Conservation (phyloP, 805 yeast genomes). For the Brettanomyces anomalus region DNA sequence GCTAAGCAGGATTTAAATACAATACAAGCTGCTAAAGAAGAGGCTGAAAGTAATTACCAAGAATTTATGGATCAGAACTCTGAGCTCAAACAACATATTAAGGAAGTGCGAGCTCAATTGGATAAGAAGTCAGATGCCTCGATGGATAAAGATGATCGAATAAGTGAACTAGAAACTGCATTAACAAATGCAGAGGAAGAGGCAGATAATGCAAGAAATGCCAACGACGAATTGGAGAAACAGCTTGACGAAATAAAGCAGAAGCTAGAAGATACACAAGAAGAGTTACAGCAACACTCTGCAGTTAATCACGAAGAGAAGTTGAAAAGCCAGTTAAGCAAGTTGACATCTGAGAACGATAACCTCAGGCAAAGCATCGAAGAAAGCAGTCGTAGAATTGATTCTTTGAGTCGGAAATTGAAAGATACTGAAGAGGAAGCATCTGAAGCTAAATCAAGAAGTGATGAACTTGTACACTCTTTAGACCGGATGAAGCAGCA, state of each 20-base stretch:
- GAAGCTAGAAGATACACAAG: not conserved
- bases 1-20: not conserved
- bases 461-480: too few relatives aligned
- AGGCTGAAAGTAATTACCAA: not conserved
- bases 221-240: constrained; percentile 6
- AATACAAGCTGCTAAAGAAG: not conserved
- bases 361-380: too few relatives aligned
- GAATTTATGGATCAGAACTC: not conserved
- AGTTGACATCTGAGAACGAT: too few relatives aligned
- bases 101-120: not conserved
- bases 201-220: constrained; percentile 3
- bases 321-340: too few relatives aligned
- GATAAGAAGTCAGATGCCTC: not conserved
- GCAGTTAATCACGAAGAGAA: too few relatives aligned
- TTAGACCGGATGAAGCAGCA: too few relatives aligned
- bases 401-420: too few relatives aligned
- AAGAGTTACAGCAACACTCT: not conserved
- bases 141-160: not conserved
- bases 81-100: not conserved
- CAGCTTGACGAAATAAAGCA: constrained; percentile 5
- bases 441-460: too few relatives aligned
- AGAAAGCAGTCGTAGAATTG: too few relatives aligned
- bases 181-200: constrained; percentile 2
- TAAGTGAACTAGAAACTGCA: constrained; percentile 1
- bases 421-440: not conserved